Evolutionary conservation across 148 eudicot genomes (phyloP), one percentile per base, ranked within the genome.

Genomic region (Mesembryanthemum crystallinum): DNA sequence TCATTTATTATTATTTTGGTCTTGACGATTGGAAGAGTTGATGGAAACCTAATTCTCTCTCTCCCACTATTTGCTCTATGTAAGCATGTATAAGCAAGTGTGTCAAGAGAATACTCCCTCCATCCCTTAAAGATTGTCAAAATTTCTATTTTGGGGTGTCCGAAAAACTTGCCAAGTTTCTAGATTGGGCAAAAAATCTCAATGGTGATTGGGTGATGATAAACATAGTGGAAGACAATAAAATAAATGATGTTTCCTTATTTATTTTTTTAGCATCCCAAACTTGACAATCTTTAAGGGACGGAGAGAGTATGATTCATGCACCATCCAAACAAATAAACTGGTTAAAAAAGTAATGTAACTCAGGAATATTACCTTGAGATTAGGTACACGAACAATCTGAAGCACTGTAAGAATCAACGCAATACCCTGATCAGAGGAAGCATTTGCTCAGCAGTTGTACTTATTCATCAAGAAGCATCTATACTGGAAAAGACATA

Each of bases 391-490:
- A 15, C 97, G 97, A 13, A 96, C 83, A 35, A 96, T 93, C 89
- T 96, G 99, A 82, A 96, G 97, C 81, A 96, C 99, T 14, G 97
- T 92, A 79, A 92, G 88, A 69, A 96, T 92, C 85, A 96, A 85
- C 52, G 99, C 91, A 77, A 96, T 96, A 47, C 99, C 99, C 99
- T 96, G 94, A 73, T 64, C 45, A 77, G 70, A 62, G 64, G 58
- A 66, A 78, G 58, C 64, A 73, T 17, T 74, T 42, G 32, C 20
- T 81, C 67, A 81, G 69, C 60, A 65, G 35, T 55, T 57, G 57
- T 54, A 63, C 54, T 17, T 59, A 68, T 52, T 45, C 71, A 54
- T 29, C 27, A 64, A 58, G 30, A 79, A 62, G 77, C 64, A 18
- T 43, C 75, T 30, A 55, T 54, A 75, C 76, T 37, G 72, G 69